phyloP scores from a whole-genome alignment of 768 basidiomycete genomes.

The Sarcomyxa edulis region DNA sequence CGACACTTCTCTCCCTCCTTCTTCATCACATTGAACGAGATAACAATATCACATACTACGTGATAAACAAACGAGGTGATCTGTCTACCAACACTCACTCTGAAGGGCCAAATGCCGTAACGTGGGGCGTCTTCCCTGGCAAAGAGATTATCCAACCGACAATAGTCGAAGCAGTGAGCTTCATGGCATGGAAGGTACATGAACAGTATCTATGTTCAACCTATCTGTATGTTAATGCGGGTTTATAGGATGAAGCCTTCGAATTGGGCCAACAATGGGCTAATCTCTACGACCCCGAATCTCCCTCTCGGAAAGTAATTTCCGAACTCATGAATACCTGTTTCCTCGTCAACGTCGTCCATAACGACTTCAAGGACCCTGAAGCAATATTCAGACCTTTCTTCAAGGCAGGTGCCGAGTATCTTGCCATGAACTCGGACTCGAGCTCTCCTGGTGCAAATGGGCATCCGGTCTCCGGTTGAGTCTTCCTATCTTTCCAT shows the following conservation, averaged over 20 bases:
- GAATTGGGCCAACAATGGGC: conserved; percentile 93
- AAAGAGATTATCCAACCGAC: conserved; percentile 97
- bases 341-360: conserved; percentile 91
- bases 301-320: conserved; percentile 72
- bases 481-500: conserved; percentile 12
- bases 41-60: conserved; percentile 89
- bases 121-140: conserved; percentile 97
- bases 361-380: conserved; percentile 88
- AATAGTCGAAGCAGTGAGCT: conserved; percentile 94
- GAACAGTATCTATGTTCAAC: conserved; percentile 1
- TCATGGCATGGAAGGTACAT: conserved; percentile 95
- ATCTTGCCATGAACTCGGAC: conserved; percentile 32
- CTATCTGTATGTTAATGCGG: conserved; percentile 6
- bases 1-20: conserved; percentile 64
- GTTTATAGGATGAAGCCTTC: conserved; percentile 83
- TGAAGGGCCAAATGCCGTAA: conserved; percentile 97
- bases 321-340: conserved; percentile 72
- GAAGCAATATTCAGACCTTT: conserved; percentile 87
- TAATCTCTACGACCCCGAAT: conserved; percentile 72
- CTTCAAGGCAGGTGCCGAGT: conserved; percentile 68
- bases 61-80: conserved; percentile 94
- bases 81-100: conserved; percentile 91
- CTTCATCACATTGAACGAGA: conserved; percentile 83
- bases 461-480: conserved; percentile 25
- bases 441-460: conserved; percentile 35